Base-by-base conservation (phyloP, 176 grass and related monocot species). In the Avena insularis region DNA sequence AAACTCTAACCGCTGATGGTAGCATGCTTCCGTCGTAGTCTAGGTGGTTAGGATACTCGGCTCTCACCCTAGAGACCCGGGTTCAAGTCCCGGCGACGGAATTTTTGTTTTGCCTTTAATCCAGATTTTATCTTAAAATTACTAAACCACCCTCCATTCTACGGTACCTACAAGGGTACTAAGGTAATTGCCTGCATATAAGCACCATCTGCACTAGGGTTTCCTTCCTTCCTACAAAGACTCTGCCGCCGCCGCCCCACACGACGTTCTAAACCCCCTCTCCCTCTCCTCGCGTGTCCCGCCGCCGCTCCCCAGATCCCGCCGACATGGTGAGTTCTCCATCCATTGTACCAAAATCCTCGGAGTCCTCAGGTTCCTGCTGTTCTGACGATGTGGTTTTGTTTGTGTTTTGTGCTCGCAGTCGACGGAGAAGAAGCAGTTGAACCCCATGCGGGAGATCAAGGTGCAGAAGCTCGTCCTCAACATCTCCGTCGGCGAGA, bases 21-120 rank as follows among this genome's bases (percentile, higher is more conserved):
- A 43, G 6, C 40, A 43, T 43, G 40, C 40, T 7, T 43, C 40
- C 90, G 96, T 94, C 92, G 91, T 98, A 92, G 96, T 95, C 90
- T 95, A 95, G 92, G 74, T 98, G 93, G 92, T 94, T 90, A 95
- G 93, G 93, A 95, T 98, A 95, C 88, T 98, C 93, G 93, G 90
- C 92, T 98, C 96, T 98, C 91, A 98, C 90, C 93, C 86, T 88
- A 98, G 90, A 94, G 91, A 98, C 93, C 86, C 93, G 91, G 93
- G 91, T 98, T 91, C 93, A 51, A 95, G 93, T 92, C 90, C 95
- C 90, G 95, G 90, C 90, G 93, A 95, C 90, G 91, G 96, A 76
- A 45, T 0, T n/a, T 14, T 45, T 12, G 40, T 35, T 29, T 76
- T 9, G 7, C 14, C n/a, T 13, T 0, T 0, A 15, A 59, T 0